These are phyloP conservation scores for Komagataella kurtzmanii DNA, from an alignment of 805 yeast genomes.

Conservation along the genomic window DNA sequence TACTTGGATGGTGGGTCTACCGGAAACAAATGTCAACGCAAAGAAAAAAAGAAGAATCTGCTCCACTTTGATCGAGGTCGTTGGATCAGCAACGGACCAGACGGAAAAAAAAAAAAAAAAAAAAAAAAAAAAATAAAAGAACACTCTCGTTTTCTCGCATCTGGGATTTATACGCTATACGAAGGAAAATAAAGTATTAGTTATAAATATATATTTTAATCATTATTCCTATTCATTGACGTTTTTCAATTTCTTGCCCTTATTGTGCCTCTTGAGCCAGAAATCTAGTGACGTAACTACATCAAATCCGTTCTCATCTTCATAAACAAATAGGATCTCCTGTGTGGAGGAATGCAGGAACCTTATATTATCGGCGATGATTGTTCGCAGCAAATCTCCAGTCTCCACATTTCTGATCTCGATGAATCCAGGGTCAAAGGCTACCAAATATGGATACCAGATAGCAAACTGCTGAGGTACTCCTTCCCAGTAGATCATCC, in stretches of 20 bases:
- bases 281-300: constrained; percentile 88
- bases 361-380: constrained; percentile 84
- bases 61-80: not conserved
- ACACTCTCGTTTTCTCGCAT: not conserved
- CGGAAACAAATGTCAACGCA: not conserved
- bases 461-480: constrained; percentile 84
- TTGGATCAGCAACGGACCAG: not conserved
- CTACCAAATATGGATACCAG: constrained; percentile 86
- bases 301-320: constrained; percentile 81
- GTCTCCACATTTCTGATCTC: constrained; percentile 88
- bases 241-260: constrained; percentile 8
- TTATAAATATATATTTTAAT: constrained; percentile 7
- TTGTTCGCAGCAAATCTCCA: constrained; percentile 75
- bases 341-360: constrained; percentile 83
- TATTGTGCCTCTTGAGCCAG: constrained; percentile 34
- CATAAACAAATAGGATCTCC: constrained; percentile 87
- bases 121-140: too few species aligned
- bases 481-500: constrained; percentile 97
- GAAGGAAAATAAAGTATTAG: not conserved
- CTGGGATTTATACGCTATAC: not conserved
- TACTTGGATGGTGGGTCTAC: not conserved
- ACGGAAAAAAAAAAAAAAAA: not conserved
- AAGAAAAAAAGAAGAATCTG: not conserved
- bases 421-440: constrained; percentile 82
- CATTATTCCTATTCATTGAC: constrained; percentile 8